These are phyloP conservation scores for Arthroderma uncinatum DNA, from an alignment of 2,329 filamentous ascomycete genomes.

Conservation along the genomic window DNA sequence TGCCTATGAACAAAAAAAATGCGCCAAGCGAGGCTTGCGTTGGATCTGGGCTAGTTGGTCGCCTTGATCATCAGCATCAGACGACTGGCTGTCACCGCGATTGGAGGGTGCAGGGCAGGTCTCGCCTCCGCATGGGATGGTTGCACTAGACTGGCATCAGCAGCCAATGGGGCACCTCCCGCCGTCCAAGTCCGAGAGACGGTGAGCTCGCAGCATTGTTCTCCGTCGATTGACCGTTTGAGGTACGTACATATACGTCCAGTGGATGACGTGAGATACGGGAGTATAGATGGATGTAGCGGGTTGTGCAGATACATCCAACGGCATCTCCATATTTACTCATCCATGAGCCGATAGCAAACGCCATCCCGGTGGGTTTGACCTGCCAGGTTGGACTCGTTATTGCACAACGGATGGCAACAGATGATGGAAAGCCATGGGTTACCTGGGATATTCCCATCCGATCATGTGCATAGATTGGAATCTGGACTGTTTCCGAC, in stretches of 20 bases:
- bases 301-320: no score
- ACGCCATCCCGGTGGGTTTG: no score
- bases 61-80: conserved; percentile 1
- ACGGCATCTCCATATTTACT: no score
- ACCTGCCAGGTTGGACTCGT: no score
- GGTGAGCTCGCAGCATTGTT: conserved; percentile 1
- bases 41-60: neutral
- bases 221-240: no score
- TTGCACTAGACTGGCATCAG: conserved; percentile 1
- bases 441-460: neutral
- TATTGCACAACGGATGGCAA: neutral
- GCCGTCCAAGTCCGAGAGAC: neutral
- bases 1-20: neutral
- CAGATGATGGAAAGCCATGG: neutral
- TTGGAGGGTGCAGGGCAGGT: neutral
- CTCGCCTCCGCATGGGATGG: conserved; percentile 3
- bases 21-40: neutral
- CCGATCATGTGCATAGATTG: conserved; percentile 1
- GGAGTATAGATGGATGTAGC: no score
- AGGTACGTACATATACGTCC: no score
- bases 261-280: no score
- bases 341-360: no score
- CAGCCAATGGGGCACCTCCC: neutral
- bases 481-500: conserved; percentile 2
- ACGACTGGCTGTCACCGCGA: neutral